Evolutionary conservation across 768 basidiomycete genomes (phyloP).

Genomic region (Mycena albidolilacea): DNA sequence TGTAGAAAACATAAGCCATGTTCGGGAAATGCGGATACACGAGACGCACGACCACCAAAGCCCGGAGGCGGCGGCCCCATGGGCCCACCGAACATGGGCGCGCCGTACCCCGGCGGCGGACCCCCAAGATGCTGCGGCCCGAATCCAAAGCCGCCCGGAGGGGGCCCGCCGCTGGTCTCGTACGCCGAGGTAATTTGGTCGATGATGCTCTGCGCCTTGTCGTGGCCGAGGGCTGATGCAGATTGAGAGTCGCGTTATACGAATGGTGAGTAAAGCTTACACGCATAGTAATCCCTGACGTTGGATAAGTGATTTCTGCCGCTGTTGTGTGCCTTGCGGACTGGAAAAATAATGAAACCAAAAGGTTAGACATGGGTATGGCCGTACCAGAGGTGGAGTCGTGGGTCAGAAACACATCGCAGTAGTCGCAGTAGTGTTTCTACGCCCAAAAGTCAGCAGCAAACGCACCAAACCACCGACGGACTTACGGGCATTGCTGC

Average conservation of each 20-base stretch:
- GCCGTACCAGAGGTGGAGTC: slow-evolving; percentile 90
- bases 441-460: slow-evolving; percentile 46
- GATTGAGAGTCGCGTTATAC: background rate
- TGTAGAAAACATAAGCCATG: slow-evolving; percentile 75
- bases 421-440: slow-evolving; percentile 97
- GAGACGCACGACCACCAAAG: slow-evolving; percentile 67
- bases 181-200: slow-evolving; percentile 98
- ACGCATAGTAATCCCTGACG: slow-evolving; percentile 97
- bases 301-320: slow-evolving; percentile 97
- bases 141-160: slow-evolving; percentile 90
- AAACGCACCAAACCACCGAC: slow-evolving; percentile 21
- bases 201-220: slow-evolving; percentile 98
- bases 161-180: slow-evolving; percentile 88
- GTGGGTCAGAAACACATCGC: slow-evolving; percentile 94
- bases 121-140: slow-evolving; percentile 84
- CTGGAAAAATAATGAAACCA: slow-evolving; percentile 57
- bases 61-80: slow-evolving; percentile 62
- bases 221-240: slow-evolving; percentile 83
- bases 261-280: slow-evolving; percentile 54
- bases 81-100: slow-evolving; percentile 64
- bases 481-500: slow-evolving; percentile 75
- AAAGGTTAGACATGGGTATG: slow-evolving; percentile 9
- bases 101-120: slow-evolving; percentile 63
- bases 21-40: slow-evolving; percentile 50
- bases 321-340: slow-evolving; percentile 98